These are phyloP conservation scores for Moesziomyces sp. DNA, from an alignment of 1,284 basidiomycete species.

Conservation along the genomic window DNA sequence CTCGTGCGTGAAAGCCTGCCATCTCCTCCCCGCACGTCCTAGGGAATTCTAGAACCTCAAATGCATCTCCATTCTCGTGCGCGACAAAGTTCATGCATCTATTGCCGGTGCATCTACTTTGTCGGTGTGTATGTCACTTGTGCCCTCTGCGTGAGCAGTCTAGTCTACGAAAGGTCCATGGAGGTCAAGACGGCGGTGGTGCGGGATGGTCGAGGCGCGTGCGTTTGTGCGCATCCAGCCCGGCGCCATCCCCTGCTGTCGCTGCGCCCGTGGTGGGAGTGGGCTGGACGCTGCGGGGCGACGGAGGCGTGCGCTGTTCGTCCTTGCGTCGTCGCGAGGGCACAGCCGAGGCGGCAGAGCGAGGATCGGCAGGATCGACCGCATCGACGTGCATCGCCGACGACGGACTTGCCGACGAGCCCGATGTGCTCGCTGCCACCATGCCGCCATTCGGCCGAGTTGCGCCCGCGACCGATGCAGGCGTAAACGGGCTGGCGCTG, in stretches of 20 bases:
- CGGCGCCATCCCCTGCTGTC: background rate
- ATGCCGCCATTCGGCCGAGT: background rate
- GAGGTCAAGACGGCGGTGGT: too few relatives aligned
- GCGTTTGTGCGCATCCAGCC: slow-evolving; percentile 6
- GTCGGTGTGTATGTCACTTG: too few relatives aligned
- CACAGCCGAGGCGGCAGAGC: background rate
- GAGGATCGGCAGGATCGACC: background rate
- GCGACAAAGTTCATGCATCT: too few relatives aligned
- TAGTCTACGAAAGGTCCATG: too few relatives aligned
- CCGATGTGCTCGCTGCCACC: background rate
- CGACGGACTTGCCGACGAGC: too few relatives aligned
- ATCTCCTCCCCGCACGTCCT: too few relatives aligned
- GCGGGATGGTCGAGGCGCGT: slow-evolving; percentile 4
- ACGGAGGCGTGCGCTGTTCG: slow-evolving; percentile 28
- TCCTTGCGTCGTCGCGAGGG: slow-evolving; percentile 18
- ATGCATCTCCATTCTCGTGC: too few relatives aligned
- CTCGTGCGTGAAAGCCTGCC: too few relatives aligned
- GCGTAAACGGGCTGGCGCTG: slow-evolving; percentile 18
- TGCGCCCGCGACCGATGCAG: slow-evolving; percentile 1
- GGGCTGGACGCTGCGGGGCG: slow-evolving; percentile 1
- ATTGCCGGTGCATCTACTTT: too few relatives aligned
- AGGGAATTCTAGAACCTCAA: too few relatives aligned
- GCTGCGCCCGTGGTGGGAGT: background rate
- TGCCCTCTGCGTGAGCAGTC: too few relatives aligned
- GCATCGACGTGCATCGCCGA: slow-evolving; percentile 29